A percentile compares a stretch with the other conserved stretches of the same genome.
Conservation (phyloP, 805 yeast genomes). For the Nakazawaea molendinolei region DNA sequence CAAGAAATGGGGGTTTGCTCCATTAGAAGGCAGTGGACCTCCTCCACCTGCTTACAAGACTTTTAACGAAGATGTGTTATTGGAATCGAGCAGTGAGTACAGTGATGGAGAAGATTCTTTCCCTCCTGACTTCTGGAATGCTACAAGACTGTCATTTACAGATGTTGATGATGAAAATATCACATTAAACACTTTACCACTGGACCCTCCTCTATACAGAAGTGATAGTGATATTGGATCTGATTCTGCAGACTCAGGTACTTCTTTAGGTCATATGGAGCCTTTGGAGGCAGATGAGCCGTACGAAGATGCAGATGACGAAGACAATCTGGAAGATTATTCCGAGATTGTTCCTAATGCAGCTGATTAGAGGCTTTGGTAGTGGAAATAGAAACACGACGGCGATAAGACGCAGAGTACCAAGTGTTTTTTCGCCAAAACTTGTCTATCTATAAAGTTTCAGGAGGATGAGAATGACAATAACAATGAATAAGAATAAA, state of each 20-base stretch:
- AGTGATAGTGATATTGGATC: constrained; percentile 8
- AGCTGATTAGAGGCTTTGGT: neutral
- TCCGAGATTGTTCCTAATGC: neutral
- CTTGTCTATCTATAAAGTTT: too few relatives aligned
- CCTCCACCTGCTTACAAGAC: constrained; percentile 93
- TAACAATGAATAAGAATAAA: too few relatives aligned
- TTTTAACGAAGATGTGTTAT: constrained; percentile 67
- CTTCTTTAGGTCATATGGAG: neutral
- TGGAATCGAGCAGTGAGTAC: constrained; percentile 53
- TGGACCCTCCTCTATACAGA: constrained; percentile 32
- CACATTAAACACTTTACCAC: constrained; percentile 33
- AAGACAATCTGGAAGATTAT: constrained; percentile 1
- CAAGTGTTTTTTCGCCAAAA: too few relatives aligned
- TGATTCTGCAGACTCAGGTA: neutral
- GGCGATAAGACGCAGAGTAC: too few relatives aligned
- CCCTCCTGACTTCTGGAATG: constrained; percentile 52
- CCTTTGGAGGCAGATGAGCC: neutral
- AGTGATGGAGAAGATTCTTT: constrained; percentile 51
- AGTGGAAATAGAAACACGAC: too few relatives aligned
- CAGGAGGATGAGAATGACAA: too few relatives aligned
- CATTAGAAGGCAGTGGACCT: constrained; percentile 76
- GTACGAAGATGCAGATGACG: constrained; percentile 10
- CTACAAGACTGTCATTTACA: constrained; percentile 21
- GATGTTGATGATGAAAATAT: constrained; percentile 35
- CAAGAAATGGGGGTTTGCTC: constrained; percentile 95